These are phyloP conservation scores for Coccomyxa sp. DNA, from an alignment of 139 green algal genomes.

Conservation along the genomic window DNA sequence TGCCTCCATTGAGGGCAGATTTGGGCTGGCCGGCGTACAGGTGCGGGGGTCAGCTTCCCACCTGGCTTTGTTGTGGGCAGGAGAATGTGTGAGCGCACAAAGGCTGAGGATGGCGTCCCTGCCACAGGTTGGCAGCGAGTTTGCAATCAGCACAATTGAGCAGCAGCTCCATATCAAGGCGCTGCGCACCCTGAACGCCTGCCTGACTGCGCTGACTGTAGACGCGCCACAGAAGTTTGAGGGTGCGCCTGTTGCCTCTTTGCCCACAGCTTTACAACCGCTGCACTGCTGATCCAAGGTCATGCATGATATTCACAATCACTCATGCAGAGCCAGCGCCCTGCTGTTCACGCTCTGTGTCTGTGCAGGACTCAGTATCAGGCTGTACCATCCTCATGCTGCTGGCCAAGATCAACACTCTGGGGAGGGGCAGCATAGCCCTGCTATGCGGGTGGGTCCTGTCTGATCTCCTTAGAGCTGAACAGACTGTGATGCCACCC, in stretches of 20 bases:
- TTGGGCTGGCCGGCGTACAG: constrained; percentile 58
- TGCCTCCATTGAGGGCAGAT: constrained; percentile 55
- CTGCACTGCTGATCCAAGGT: no score
- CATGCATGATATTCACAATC: no score
- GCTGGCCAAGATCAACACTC: no score
- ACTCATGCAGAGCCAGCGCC: background rate
- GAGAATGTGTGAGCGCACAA: no score
- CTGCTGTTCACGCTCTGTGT: background rate
- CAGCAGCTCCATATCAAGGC: constrained; percentile 68
- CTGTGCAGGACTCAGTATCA: constrained; percentile 53
- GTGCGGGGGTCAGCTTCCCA: constrained; percentile 16
- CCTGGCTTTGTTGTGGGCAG: no score
- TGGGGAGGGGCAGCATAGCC: no score
- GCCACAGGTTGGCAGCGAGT: constrained; percentile 44
- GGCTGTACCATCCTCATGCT: constrained; percentile 64
- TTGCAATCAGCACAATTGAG: constrained; percentile 47
- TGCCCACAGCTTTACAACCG: background rate
- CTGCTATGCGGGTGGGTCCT: no score
- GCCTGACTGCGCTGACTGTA: constrained; percentile 20
- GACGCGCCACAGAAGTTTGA: constrained; percentile 1
- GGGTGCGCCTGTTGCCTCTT: background rate
- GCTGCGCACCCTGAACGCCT: constrained; percentile 46
- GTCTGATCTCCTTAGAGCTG: no score
- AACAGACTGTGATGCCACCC: no score
- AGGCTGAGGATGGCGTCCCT: no score